Conservation (phyloP, 768 basidiomycete genomes). For the Kwoniella shandongensis region DNA sequence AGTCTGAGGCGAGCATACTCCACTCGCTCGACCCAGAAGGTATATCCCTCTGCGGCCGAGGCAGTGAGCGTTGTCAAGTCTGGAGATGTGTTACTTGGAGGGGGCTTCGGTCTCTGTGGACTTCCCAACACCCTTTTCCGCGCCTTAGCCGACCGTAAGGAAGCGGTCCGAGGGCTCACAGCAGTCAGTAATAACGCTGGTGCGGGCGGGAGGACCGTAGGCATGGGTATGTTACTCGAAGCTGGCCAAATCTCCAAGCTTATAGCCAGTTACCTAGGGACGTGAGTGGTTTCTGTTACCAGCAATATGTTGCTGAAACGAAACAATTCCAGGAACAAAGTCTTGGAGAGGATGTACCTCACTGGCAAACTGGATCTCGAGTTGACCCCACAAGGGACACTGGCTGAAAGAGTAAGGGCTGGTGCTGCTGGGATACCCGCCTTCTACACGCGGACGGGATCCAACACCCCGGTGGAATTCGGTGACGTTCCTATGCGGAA, state of each 20-base stretch:
- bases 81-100: no score
- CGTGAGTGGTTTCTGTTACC: no score
- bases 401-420: conserved; percentile 35
- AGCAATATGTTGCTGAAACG: not conserved
- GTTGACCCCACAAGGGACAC: conserved; percentile 31
- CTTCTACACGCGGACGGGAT: conserved; percentile 30
- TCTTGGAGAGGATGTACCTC: conserved; percentile 25
- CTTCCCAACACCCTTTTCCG: conserved; percentile 25
- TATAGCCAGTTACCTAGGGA: conserved; percentile 67
- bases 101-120: conserved; percentile 39
- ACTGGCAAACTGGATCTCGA: conserved; percentile 28
- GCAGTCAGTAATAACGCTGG: conserved; percentile 38
- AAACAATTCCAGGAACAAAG: conserved; percentile 28
- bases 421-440: conserved; percentile 32
- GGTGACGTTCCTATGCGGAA: not conserved
- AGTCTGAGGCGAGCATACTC: no score
- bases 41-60: no score
- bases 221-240: conserved; percentile 23
- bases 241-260: conserved; percentile 25
- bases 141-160: conserved; percentile 15
- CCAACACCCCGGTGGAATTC: conserved; percentile 8
- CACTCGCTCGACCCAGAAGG: no score
- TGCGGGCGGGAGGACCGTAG: conserved; percentile 21
- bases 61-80: no score
- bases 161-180: conserved; percentile 54